A percentile compares a stretch with the other conserved stretches of the same genome.
Conservation (phyloP, 345 rosid genomes). For the Toxicodendron radicans region DNA sequence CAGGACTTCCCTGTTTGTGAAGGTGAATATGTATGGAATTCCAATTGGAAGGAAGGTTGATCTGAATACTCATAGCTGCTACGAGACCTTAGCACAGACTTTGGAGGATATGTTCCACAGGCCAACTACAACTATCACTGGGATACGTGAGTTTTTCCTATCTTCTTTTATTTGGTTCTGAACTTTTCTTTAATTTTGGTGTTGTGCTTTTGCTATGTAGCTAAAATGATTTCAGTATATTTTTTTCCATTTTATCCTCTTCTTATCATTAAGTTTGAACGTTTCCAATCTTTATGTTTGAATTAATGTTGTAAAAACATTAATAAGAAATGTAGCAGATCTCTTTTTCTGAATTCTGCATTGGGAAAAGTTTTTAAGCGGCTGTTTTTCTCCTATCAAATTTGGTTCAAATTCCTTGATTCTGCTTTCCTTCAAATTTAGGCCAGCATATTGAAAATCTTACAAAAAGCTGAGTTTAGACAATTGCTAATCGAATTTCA, state of each 20-base stretch:
- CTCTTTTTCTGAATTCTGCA: not conserved
- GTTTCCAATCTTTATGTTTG: not conserved
- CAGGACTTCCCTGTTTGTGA: conserved; percentile 62
- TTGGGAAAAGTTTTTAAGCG: not conserved
- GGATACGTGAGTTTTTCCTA: conserved; percentile 38
- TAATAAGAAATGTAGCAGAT: not conserved
- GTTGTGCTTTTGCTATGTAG: not conserved
- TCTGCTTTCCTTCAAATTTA: not conserved
- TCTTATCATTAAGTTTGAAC: not conserved
- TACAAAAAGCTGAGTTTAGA: not conserved
- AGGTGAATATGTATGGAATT: conserved; percentile 96
- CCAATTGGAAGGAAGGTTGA: conserved; percentile 90
- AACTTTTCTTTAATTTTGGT: not conserved
- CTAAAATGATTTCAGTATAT: not conserved
- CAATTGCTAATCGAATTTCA: not conserved
- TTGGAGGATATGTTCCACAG: conserved; percentile 74
- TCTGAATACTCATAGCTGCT: conserved; percentile 67
- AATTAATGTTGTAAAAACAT: not conserved
- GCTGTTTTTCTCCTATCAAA: not conserved
- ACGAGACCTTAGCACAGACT: conserved; percentile 62
- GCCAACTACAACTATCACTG: conserved; percentile 31
- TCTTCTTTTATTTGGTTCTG: not conserved
- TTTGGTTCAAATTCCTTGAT: not conserved
- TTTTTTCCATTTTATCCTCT: not conserved
- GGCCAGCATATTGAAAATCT: not conserved